These are phyloP conservation scores for Durotheca rogersii DNA, from an alignment of 495 filamentous ascomycete species.

Conservation along the genomic window DNA sequence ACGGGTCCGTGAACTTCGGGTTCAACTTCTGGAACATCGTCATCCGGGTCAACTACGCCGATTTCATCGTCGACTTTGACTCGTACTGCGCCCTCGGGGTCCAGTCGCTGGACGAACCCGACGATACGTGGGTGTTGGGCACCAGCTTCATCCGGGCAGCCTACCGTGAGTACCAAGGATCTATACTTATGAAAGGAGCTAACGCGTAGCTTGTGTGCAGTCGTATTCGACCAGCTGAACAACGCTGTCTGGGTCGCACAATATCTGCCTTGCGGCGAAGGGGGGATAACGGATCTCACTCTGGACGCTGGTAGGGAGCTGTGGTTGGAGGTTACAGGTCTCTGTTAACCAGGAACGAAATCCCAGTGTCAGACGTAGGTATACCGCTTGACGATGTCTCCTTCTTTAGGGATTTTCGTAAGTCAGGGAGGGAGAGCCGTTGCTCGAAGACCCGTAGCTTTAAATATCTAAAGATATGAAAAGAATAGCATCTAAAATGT, in stretches of 20 bases:
- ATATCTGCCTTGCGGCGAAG: slow-evolving; percentile 44
- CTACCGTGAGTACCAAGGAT: slow-evolving; percentile 37
- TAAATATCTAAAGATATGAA: neutral
- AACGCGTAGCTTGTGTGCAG: slow-evolving; percentile 22
- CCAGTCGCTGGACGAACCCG: slow-evolving; percentile 38
- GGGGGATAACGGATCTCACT: slow-evolving; percentile 29
- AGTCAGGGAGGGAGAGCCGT: no score
- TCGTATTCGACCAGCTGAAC: slow-evolving; percentile 48
- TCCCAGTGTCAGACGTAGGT: no score
- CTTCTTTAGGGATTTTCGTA: no score
- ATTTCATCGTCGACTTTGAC: slow-evolving; percentile 45
- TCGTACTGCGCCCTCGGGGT: slow-evolving; percentile 45
- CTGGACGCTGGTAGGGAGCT: slow-evolving; percentile 31
- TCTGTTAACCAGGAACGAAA: slow-evolving; percentile 19
- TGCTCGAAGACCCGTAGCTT: no score
- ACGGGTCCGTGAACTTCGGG: slow-evolving; percentile 46
- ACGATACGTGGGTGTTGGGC: slow-evolving; percentile 41
- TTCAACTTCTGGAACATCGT: slow-evolving; percentile 47
- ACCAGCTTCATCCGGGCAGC: slow-evolving; percentile 48
- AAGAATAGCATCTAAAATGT: neutral
- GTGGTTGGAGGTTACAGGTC: slow-evolving; percentile 31
- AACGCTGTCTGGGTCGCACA: slow-evolving; percentile 49
- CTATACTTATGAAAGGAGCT: neutral
- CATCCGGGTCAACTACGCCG: slow-evolving; percentile 45
- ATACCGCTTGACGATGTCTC: no score